Base-by-base conservation (phyloP, 345 rosid genomes). In the Gossypium anomalum region DNA sequence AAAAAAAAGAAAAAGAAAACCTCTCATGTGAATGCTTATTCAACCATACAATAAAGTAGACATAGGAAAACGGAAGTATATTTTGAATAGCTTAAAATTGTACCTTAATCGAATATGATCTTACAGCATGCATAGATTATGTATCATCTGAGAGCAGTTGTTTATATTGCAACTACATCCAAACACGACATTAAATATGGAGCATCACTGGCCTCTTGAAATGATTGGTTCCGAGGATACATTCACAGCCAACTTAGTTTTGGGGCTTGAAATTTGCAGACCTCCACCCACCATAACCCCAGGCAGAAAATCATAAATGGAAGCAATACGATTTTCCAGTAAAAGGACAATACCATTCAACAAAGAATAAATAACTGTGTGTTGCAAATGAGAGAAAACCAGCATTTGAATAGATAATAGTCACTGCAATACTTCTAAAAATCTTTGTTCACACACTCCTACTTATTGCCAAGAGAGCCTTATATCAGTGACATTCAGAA, bases 381-480 rank as follows among this genome's bases (percentile, higher is more conserved):
- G 43, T 19, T 12, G n/a, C 29, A 44, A 7, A 55, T 55, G 58
- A 55, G 7, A 55, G 34, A 23, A 67, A 44, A 14, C 1, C 20
- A 22, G 41, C 13, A 47, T 8, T 67, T 47, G 17, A 48, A 67
- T 14, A 7, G 57, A 67, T 23, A 47, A 67, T 22, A 2, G 12
- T 55, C 59, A 55, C 70, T 11, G 45, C 7, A 68, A 23, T 49
- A 48, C 20, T 68, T 15, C 58, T 8, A 20, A 34, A 48, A 25
- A 68, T 68, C 17, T 12, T 23, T 48, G 58, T 11, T 68, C 56
- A 62, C 25, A 57, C 22, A 58, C 34, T 58, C 62, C 12, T 47
- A 15, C 72, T 23, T 68, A 68, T 49, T 68, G 72, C 72, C 15
- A 68, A 48, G 53, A 68, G 72, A 68, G 7, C 44, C 43, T 47